These are phyloP conservation scores for Leptodermis oblonga DNA, from an alignment of 257 asterid genomes.

Conservation along the genomic window DNA sequence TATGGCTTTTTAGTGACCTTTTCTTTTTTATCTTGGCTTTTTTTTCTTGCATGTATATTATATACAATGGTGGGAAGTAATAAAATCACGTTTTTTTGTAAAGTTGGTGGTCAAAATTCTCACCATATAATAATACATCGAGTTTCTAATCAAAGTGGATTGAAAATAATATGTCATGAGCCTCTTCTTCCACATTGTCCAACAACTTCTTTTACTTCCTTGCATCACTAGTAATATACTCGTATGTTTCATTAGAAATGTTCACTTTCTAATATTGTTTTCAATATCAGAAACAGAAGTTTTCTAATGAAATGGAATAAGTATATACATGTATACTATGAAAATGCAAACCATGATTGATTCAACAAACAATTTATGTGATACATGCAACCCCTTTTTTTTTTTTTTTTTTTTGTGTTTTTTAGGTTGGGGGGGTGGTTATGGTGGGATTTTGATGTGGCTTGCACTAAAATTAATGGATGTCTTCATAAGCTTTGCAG, in stretches of 20 bases:
- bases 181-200: constrained; percentile 1
- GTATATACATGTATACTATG: no score
- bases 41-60: neutral
- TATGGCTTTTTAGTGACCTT: neutral
- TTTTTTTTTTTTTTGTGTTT: neutral
- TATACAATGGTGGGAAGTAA: neutral
- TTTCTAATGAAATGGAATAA: no score
- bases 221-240: neutral
- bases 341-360: neutral
- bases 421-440: no score
- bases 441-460: constrained; percentile 20
- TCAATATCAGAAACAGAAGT: no score
- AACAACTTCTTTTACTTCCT: neutral
- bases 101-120: constrained; percentile 2
- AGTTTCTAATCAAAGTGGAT: constrained; percentile 9
- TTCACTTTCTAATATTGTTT: no score
- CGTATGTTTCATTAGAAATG: no score
- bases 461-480: constrained; percentile 13
- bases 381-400: no score
- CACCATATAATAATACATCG: neutral
- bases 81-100: constrained; percentile 6
- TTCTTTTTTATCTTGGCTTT: neutral
- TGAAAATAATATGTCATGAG: constrained; percentile 2
- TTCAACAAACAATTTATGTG: neutral
- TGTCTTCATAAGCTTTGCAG: constrained; percentile 7